Base-by-base conservation (phyloP, 1,284 basidiomycete species). In the Sanghuangporus sanghuang region DNA sequence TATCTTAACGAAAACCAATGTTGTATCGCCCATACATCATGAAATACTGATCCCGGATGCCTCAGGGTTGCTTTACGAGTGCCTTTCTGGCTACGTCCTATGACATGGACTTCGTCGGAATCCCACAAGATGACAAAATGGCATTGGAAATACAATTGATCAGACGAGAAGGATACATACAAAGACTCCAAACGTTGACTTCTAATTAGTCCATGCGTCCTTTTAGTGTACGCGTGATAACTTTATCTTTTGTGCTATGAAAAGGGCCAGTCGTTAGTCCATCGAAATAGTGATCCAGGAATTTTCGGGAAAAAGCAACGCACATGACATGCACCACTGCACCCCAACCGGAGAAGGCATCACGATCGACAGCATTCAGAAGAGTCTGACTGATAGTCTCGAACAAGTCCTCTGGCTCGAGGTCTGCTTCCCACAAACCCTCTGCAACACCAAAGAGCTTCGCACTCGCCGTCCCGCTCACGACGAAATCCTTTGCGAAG, bases 391-490 rank as follows among this genome's bases (percentile, higher is more conserved):
- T 95, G 71, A 98, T 95, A 11, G 97, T 99, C 81, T 99, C 97
- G 72, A 99, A 99, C 59, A 99, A 79, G 75, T 99, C 97, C 74
- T 99, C 97, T 12, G 96, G 87, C 73, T 89, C 95, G 74, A 99
- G 80, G 76, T 96, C 93, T 6, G 96, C 95, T 77, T 99, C 96
- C 97, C 97, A 99, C 48, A 99, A 82, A 5, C 95, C 95, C 77
- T 99, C 97, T 48, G 97, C 97, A 69, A 97, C 89, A 89, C 97
- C 97, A 73, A 90, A 98, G 69, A 99, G 79, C 79, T 98, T 98
- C 71, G 89, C 84, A 69, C 89, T 89, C 21, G 97, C 97, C 2
- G 95, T 96, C 14, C 97, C 97, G 23, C 93, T 87, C 12, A 99
- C 96, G 63, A 97, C 95, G 72, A 99, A 99, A 78, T 99, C 97